Evolutionary conservation across 805 yeast species (phyloP).

Genomic region (Nakazawaea pomicola): DNA sequence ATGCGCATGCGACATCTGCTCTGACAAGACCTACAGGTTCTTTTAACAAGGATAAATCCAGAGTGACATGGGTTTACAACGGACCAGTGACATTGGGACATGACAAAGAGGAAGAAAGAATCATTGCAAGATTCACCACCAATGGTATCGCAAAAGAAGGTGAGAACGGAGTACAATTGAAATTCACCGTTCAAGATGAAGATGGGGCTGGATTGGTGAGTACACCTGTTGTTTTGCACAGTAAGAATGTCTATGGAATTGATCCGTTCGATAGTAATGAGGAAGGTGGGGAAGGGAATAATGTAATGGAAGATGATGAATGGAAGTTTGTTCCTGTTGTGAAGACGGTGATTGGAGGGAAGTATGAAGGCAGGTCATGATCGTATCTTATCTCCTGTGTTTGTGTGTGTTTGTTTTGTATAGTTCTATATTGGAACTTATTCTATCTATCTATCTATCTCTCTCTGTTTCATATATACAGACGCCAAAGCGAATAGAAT

Average conservation of each 20-base stretch:
- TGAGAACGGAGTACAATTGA: constrained; percentile 66
- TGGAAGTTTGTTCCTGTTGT: constrained; percentile 36
- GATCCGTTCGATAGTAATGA: constrained; percentile 29
- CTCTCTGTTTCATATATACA: no score
- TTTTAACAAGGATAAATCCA: constrained; percentile 76
- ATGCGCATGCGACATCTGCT: constrained; percentile 65
- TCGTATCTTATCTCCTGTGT: not conserved
- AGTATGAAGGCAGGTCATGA: constrained; percentile 35
- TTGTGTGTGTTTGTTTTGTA: no score
- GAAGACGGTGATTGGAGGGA: constrained; percentile 45
- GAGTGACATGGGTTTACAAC: constrained; percentile 73
- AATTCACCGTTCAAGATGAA: constrained; percentile 45
- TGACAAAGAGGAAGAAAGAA: constrained; percentile 54
- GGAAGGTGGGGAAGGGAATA: constrained; percentile 14
- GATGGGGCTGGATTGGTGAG: constrained; percentile 40
- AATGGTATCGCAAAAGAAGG: constrained; percentile 67
- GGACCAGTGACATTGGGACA: constrained; percentile 33
- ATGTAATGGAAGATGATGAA: constrained; percentile 20
- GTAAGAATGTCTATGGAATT: constrained; percentile 21
- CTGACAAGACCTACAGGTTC: constrained; percentile 90
- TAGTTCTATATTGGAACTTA: no score
- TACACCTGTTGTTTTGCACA: constrained; percentile 29
- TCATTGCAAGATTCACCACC: constrained; percentile 85
- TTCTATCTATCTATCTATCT: no score
- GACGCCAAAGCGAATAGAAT: no score